Evolutionary conservation across 1,284 basidiomycete species (phyloP), one percentile per base, ranked within the genome.

Genomic region (Hymenochaete sp.): DNA sequence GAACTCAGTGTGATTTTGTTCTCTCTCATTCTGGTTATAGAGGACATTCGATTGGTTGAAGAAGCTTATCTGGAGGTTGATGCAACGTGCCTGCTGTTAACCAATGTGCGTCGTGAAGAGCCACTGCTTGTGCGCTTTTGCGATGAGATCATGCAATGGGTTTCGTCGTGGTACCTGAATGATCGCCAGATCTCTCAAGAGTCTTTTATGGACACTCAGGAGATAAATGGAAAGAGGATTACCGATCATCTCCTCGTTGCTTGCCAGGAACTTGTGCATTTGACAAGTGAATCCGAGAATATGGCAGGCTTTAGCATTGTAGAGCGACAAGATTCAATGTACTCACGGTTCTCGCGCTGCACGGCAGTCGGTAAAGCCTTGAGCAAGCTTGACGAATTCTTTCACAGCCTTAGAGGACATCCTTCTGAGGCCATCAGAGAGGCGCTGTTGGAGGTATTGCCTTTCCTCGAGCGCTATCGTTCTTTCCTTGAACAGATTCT

Each of bases 401-500:
- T 19, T 31, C 24, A 22, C 10, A 31, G 21, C 22, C 22, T 44
- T 7, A n/a, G 28, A 10, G 35, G 36, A 5, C n/a, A 13, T 31
- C 21, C 35, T 19, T 37, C 16, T 11, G 9, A 14, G 13, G 16
- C 5, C 8, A 41, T 26, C 8, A 19, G 35, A 9, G 16, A 36
- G 5, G 14, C 31, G 31, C 52, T 77, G 2, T 54, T 61, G 38
- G 70, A 73, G 22, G 54, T 80, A 14, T 50, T 79, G 9, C 84
- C 87, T 1, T 91, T 91, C 72, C 59, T 90, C 14, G 62, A 73
- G 5, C 58, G 63, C 24, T 90, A 84, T 58, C 51, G 71, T 4
- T 54, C 62, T 13, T 65, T 88, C 19, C 68, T 71, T 11, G 60
- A 69, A 33, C 67, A 74, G 21, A 73, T 83, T 38, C 63, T 92